Conservation (phyloP, 768 basidiomycete genomes). For the Tubosaeta sp. region DNA sequence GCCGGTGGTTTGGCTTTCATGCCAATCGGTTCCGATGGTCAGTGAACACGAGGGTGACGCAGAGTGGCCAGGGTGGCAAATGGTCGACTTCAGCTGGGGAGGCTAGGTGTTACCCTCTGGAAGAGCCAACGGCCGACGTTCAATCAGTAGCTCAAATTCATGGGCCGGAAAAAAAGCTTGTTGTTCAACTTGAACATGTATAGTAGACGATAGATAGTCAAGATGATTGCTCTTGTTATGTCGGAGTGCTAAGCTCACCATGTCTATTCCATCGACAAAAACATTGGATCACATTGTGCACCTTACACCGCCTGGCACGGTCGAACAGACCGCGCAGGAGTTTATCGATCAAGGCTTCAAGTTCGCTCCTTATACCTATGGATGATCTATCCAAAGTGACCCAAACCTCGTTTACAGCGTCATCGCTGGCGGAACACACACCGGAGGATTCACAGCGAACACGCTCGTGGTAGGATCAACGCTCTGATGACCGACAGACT, state of each 20-base stretch:
- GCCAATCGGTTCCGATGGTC: no score
- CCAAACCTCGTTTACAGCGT: conserved; percentile 41
- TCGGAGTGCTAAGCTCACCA: conserved; percentile 3
- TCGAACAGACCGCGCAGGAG: conserved; percentile 45
- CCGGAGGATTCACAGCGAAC: conserved; percentile 60
- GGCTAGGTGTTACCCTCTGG: no score
- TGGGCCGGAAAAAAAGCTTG: no score
- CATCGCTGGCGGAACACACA: conserved; percentile 60
- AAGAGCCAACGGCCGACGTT: no score
- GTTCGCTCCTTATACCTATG: conserved; percentile 37
- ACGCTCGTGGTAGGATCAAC: conserved; percentile 49
- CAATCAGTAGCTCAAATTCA: no score
- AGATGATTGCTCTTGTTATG: no score
- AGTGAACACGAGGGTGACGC: no score
- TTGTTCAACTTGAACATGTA: no score
- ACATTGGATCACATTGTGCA: conserved; percentile 68
- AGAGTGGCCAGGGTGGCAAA: no score
- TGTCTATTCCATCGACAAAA: conserved; percentile 35
- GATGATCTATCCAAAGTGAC: not conserved
- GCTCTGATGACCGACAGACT: not conserved
- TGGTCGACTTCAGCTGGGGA: no score
- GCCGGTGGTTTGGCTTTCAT: not conserved
- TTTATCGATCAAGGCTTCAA: conserved; percentile 64
- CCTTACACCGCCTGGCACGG: conserved; percentile 59
- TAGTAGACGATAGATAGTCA: no score